A percentile compares a stretch with the other conserved stretches of the same genome.
These are phyloP conservation scores for Sanchytrium tribonematis DNA, from an alignment of 371 early-diverging fungal genomes.

Conservation along the genomic window DNA sequence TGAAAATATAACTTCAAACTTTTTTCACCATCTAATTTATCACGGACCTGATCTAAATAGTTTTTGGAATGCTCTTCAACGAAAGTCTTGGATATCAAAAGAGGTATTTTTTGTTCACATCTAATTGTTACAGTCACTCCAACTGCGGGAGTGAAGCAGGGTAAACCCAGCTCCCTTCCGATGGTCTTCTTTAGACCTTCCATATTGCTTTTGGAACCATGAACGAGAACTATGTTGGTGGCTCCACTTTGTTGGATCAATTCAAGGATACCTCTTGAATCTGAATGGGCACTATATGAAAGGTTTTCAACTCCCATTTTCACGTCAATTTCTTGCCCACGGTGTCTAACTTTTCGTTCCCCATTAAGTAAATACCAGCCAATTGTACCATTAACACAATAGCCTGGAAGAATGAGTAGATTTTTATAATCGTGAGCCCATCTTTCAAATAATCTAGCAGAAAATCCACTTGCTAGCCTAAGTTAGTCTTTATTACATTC, in stretches of 20 bases:
- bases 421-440: conserved; percentile 68
- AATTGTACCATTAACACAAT: conserved; percentile 76
- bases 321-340: conserved; percentile 49
- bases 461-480: conserved; percentile 39
- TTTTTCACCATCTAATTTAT: no score
- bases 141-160: conserved; percentile 66
- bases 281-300: conserved; percentile 96
- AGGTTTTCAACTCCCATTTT: conserved; percentile 77
- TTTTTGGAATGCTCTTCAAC: not conserved
- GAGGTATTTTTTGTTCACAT: not conserved
- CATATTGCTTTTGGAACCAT: conserved; percentile 87
- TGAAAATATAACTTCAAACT: not conserved
- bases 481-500: conserved; percentile 29
- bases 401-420: conserved; percentile 50
- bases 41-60: no score
- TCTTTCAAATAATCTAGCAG: conserved; percentile 48
- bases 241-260: conserved; percentile 75
- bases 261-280: conserved; percentile 92
- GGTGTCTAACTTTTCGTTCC: conserved; percentile 40
- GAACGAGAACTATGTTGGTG: conserved; percentile 86
- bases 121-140: conserved; percentile 26
- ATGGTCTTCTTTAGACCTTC: conserved; percentile 39
- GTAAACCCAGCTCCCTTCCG: conserved; percentile 45
- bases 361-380: conserved; percentile 82
- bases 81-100: not conserved